These are phyloP conservation scores for Kwoniella dendrophila DNA, from an alignment of 768 basidiomycete species.

Conservation along the genomic window DNA sequence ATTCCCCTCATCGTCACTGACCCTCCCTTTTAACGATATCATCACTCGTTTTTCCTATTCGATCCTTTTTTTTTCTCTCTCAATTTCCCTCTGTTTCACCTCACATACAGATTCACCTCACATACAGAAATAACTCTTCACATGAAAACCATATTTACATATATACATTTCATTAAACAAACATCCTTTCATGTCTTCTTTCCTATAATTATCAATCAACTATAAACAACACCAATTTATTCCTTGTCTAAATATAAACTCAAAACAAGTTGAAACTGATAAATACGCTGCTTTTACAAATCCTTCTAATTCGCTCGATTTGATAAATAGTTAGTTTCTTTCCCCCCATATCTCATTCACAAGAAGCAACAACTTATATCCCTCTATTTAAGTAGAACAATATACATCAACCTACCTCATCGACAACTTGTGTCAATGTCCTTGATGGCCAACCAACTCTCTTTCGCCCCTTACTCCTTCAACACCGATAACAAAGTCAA, in stretches of 20 bases:
- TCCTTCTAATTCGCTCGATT: too few relatives aligned
- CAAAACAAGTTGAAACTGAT: too few relatives aligned
- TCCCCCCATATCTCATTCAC: too few relatives aligned
- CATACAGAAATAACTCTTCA: background rate
- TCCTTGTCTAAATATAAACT: background rate
- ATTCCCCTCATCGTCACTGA: too few relatives aligned
- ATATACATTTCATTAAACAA: too few relatives aligned
- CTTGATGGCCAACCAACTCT: background rate
- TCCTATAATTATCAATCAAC: background rate
- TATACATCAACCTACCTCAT: background rate
- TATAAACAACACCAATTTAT: background rate
- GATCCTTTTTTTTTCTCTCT: conserved; percentile 2
- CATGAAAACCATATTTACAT: background rate
- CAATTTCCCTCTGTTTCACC: background rate
- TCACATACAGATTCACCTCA: background rate
- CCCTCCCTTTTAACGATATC: background rate
- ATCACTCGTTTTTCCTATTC: too few relatives aligned
- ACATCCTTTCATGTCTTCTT: background rate
- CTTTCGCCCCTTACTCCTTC: conserved; percentile 17
- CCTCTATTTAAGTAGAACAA: background rate
- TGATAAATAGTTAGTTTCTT: too few relatives aligned
- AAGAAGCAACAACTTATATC: background rate
- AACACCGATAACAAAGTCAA: conserved; percentile 7
- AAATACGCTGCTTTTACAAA: too few relatives aligned
- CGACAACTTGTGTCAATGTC: conserved; percentile 16